Percentiles rank a stretch among this genome's conserved stretches.
Conservation (phyloP, 2,329 filamentous ascomycete species). For the Epichloe festucae region DNA sequence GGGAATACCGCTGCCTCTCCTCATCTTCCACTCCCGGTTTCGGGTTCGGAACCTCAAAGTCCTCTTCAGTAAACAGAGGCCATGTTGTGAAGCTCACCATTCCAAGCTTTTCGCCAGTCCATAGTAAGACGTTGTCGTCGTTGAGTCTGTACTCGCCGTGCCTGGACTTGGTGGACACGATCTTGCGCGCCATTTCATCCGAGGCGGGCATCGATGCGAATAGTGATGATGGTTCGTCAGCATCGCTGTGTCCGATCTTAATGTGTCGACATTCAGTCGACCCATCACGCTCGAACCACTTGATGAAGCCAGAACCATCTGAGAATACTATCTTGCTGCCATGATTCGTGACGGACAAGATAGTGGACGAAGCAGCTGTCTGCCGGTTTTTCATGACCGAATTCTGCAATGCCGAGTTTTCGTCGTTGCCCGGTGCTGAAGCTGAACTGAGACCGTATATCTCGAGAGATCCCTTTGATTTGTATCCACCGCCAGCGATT, state of each 20-base stretch:
- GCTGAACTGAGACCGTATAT: conserved; percentile 52
- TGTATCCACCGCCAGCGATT: conserved; percentile 80
- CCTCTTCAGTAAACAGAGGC: conserved; percentile 34
- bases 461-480: conserved; percentile 79
- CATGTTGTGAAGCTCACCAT: conserved; percentile 50
- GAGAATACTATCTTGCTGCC: conserved; percentile 72
- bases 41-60: conserved; percentile 37
- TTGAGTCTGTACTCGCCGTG: conserved; percentile 24
- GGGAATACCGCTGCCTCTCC: conserved; percentile 49
- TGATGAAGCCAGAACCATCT: conserved; percentile 71
- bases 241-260: conserved; percentile 42
- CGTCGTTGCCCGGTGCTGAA: conserved; percentile 13
- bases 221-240: conserved; percentile 31
- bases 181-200: conserved; percentile 69
- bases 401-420: conserved; percentile 21
- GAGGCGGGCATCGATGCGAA: conserved; percentile 36
- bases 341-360: conserved; percentile 70
- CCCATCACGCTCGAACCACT: conserved; percentile 85
- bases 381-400: conserved; percentile 65
- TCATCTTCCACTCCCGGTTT: conserved; percentile 33
- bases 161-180: conserved; percentile 47
- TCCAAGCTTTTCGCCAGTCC: conserved; percentile 78
- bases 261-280: conserved; percentile 43
- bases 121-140: conserved; percentile 62
- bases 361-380: conserved; percentile 65